Conservation (phyloP, 257 asterid species). For the Gardenia jasminoides region DNA sequence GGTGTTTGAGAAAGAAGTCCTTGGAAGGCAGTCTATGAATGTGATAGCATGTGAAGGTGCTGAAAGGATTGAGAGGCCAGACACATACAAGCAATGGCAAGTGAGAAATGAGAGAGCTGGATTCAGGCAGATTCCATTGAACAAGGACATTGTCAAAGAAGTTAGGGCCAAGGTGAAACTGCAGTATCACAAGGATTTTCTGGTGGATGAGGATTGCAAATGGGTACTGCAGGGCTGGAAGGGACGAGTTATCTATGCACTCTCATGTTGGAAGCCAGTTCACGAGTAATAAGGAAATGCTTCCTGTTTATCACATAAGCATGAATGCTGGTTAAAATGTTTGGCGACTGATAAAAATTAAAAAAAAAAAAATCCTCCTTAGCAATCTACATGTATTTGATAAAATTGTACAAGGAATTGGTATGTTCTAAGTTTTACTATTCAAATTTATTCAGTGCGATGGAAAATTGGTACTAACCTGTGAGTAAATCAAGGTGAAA, state of each 20-base stretch:
- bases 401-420: too few species aligned
- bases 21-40: constrained; percentile 33
- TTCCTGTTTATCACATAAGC: background rate
- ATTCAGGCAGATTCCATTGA: constrained; percentile 30
- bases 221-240: constrained; percentile 50
- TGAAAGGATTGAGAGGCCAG: constrained; percentile 41
- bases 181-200: constrained; percentile 35
- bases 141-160: constrained; percentile 21
- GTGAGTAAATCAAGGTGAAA: too few species aligned
- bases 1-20: constrained; percentile 31
- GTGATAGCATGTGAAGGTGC: constrained; percentile 40
- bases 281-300: background rate
- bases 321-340: background rate
- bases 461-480: too few species aligned
- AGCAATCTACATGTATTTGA: too few species aligned
- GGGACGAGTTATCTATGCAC: constrained; percentile 35
- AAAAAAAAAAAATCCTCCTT: too few species aligned
- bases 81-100: constrained; percentile 39
- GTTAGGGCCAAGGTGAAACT: constrained; percentile 6
- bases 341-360: background rate
- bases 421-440: too few species aligned
- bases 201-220: constrained; percentile 32
- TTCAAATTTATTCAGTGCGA: too few species aligned
- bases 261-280: constrained; percentile 37
- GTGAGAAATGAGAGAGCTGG: constrained; percentile 31